Evolutionary conservation across 352 stramenopile genomes (phyloP).

Genomic region (Peronospora farinosa): DNA sequence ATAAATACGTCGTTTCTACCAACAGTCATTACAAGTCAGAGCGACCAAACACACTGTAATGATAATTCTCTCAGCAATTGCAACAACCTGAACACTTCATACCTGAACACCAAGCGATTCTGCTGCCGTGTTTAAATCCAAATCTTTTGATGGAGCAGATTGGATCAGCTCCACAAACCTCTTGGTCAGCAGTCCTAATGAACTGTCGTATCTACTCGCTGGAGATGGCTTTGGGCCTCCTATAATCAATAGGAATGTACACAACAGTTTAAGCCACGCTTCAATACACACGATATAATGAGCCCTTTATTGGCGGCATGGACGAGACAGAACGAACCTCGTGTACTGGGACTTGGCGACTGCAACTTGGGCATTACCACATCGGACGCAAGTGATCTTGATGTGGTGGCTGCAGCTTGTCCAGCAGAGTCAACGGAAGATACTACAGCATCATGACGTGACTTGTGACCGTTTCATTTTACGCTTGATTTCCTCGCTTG

Average conservation of each 20-base stretch:
- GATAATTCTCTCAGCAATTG: not conserved
- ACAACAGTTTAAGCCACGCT: too few species aligned
- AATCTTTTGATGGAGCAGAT: constrained; percentile 72
- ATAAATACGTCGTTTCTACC: constrained; percentile 95
- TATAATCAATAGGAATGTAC: constrained; percentile 2
- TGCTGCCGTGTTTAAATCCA: constrained; percentile 94
- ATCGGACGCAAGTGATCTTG: constrained; percentile 12
- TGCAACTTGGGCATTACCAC: constrained; percentile 35
- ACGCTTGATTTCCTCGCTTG: constrained; percentile 61
- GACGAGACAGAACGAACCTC: constrained; percentile 21
- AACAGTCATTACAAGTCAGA: constrained; percentile 2
- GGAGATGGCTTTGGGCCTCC: constrained; percentile 51
- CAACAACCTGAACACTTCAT: constrained; percentile 1
- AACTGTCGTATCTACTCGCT: constrained; percentile 92
- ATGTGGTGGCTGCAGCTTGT: constrained; percentile 13
- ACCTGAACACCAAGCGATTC: constrained; percentile 75
- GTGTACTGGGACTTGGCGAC: constrained; percentile 41
- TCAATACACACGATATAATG: not conserved
- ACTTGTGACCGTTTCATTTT: constrained; percentile 60
- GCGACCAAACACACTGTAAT: not conserved
- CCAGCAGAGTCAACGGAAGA: constrained; percentile 9
- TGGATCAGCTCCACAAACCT: constrained; percentile 96
- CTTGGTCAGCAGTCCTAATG: constrained; percentile 93
- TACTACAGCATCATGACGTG: constrained; percentile 28
- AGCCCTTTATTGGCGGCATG: not conserved